Conservation (phyloP, 208 protist genomes). For the Spongospora subterranea region DNA sequence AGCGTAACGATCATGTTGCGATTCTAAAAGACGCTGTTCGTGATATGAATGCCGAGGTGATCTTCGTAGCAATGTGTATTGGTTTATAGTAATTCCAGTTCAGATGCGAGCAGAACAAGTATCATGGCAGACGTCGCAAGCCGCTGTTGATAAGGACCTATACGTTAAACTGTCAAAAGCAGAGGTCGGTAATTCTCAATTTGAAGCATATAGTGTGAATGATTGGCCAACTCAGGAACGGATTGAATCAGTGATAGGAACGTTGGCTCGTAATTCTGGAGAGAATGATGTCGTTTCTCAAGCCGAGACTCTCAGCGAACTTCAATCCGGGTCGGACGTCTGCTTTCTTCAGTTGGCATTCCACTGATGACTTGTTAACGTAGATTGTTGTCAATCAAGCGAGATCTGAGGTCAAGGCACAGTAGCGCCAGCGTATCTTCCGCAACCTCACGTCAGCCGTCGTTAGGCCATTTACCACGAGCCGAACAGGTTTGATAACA, state of each 20-base stretch:
- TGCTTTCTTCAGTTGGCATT: background rate
- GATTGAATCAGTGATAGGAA: background rate
- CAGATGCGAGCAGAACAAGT: constrained; percentile 5
- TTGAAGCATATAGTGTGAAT: background rate
- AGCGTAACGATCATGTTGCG: constrained; percentile 27
- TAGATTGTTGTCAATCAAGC: constrained; percentile 43
- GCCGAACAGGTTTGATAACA: constrained; percentile 4
- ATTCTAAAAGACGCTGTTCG: constrained; percentile 35
- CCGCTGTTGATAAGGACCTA: background rate
- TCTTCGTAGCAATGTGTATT: background rate
- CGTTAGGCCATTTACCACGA: background rate
- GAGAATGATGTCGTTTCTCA: background rate
- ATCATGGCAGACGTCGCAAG: background rate
- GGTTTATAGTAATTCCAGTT: background rate
- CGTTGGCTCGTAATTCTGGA: background rate
- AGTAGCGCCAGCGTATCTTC: background rate
- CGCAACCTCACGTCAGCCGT: background rate
- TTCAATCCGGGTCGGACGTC: constrained; percentile 11
- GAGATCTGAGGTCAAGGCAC: background rate
- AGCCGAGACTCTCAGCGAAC: constrained; percentile 12
- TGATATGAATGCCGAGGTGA: background rate
- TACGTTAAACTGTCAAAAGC: constrained; percentile 32
- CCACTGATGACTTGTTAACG: background rate
- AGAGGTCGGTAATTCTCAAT: background rate
- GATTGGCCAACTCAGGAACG: background rate